These are phyloP conservation scores for Gardenia jasminoides DNA, from an alignment of 257 asterid genomes.

Conservation along the genomic window DNA sequence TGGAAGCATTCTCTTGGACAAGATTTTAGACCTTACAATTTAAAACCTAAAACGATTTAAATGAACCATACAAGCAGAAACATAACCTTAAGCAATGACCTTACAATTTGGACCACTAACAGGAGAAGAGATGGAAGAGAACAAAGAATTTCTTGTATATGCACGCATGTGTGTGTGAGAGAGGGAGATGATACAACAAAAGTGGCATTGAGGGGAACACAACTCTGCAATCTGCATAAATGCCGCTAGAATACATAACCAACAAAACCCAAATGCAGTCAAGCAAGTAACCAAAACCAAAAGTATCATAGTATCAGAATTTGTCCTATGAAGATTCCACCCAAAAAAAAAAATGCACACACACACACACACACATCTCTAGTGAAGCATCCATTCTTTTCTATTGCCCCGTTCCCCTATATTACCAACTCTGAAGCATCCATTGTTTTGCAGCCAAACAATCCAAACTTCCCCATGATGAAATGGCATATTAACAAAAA, in stretches of 20 bases:
- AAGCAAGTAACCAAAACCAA: not conserved
- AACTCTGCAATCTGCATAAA: not conserved
- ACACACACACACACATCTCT: not conserved
- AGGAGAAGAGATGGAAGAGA: no score
- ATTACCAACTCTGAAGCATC: not conserved
- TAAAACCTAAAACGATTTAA: no score
- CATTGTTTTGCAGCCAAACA: not conserved
- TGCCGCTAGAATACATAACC: not conserved
- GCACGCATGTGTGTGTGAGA: no score
- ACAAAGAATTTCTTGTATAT: no score
- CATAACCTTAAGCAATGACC: no score
- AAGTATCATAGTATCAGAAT: no score
- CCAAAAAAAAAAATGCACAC: no score
- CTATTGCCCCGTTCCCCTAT: not conserved
- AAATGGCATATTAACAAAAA: not conserved
- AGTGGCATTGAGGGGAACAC: not conserved
- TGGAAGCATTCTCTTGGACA: not conserved
- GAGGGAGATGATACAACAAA: no score
- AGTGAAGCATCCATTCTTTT: not conserved
- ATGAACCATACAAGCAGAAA: not conserved
- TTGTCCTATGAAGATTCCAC: no score
- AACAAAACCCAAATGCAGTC: not conserved
- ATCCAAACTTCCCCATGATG: not conserved
- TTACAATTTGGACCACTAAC: no score
- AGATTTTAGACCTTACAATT: no score